Base-by-base conservation (phyloP, 148 eudicot genomes). In the Dysphania ambrosioides region DNA sequence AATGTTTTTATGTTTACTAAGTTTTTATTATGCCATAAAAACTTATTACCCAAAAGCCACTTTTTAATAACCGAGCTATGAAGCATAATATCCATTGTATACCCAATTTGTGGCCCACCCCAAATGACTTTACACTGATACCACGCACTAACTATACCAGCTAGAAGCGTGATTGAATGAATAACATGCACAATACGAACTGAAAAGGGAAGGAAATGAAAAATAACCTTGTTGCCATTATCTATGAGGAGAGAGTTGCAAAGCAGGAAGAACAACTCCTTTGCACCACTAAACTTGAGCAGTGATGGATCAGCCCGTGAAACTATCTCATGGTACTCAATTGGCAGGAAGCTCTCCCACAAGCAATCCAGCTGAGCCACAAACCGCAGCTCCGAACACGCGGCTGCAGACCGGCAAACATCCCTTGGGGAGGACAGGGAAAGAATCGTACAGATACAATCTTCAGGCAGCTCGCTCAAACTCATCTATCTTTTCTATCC, bases 291-390 rank as follows among this genome's bases (percentile, higher is more conserved):
- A n/a, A n/a, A 82, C 32, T 80, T 67, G 3, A 67, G 35, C 27
- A 75, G 16, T 13, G 69, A 75, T 5, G 18, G n/a, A 38, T 56
- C 34, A 70, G 85, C 71, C 74, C 79, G 77, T 41, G 86, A 32
- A 0, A 88, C 55, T 42, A 88, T 83, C 18, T 82, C 72, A 21
- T 6, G 24, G 57, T 79, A 82, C 71, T 85, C 86, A 6, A 41
- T 4, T 7, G 95, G 91, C 74, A 90, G 79, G 67, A 90, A 85
- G 34, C 73, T 75, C 35, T 75, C 84, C 94, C 94, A 90, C 2
- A 90, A 88, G 29, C 49, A 40, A 71, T 90, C 90, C 26, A 80
- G 79, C 21, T 70, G 79, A 6, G 88, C 87, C 13, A 74, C 83
- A 11, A 69, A 57, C 6, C 74, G 79, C 32, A 88, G 74, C 38